Base-by-base conservation (phyloP, 2,329 filamentous ascomycete species). In the Fusarium nematophilum region DNA sequence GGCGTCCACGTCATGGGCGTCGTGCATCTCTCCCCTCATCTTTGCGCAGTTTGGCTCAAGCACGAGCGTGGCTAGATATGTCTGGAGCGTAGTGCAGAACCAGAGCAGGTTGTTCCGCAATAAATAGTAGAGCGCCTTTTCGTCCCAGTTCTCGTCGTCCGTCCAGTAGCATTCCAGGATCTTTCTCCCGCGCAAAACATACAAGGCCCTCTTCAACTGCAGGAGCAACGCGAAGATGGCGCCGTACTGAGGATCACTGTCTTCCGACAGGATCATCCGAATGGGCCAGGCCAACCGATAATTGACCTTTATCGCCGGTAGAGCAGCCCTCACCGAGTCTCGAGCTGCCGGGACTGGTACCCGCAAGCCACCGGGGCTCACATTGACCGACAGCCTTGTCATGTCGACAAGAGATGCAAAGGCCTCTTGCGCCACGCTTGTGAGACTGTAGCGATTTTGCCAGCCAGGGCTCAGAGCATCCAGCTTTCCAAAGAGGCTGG, bases 391-490 rank as follows among this genome's bases (percentile, higher is more conserved):
- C 8, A 97, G 75, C 15, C 86, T 84, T 42, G 88, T 84, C 3
- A 81, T 65, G 49, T 92, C 85, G 1, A 91, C 74, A 2, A 78
- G 76, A 1, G 75, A 64, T 2, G 85, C 81, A 70, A 92, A 93
- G 0, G 90, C 87, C 51, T 88, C 88, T 53, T 92, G 90, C 1
- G 90, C 88, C 2, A 92, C 76, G 63, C 93, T 91, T 0, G 90
- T 95, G 23, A 97, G 78, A 1, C 90, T 82, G 69, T 94, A 96
- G 15, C 88, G 86, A 72, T 97, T 92, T 58, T 89, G 88, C 93
- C 93, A 97, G 29, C 77, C 78, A 6, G 70, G 74, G 70, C 78
- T 81, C 13, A 82, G 67, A 2, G 77, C 79, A 64, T 95, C 90
- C 37, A 97, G 83, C 42, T 90, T 87, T 50, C 88, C 85, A 69